A percentile compares a stretch with the other conserved stretches of the same genome.
These are phyloP conservation scores for Backusella sp. DNA, from an alignment of 192 early-diverging fungal genomes.

Conservation along the genomic window DNA sequence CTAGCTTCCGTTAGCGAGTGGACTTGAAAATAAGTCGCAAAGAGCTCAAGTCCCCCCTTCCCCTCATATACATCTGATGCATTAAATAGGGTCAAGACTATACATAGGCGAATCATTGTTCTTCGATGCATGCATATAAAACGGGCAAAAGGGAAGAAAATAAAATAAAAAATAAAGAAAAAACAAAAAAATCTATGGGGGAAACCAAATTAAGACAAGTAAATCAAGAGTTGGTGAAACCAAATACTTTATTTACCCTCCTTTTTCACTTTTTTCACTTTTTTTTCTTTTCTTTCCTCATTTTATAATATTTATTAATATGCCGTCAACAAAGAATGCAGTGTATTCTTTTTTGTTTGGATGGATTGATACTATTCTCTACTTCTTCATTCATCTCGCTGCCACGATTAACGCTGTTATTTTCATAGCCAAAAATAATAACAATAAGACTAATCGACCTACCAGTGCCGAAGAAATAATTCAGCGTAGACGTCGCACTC, in stretches of 20 bases:
- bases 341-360: background rate
- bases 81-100: background rate
- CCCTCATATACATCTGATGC: background rate
- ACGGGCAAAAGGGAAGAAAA: background rate
- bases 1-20: conserved; percentile 1
- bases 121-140: conserved; percentile 1
- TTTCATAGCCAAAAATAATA: background rate
- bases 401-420: conserved; percentile 12
- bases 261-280: background rate
- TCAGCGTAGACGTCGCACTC: background rate
- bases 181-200: background rate
- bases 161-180: background rate
- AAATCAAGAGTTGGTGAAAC: conserved; percentile 6
- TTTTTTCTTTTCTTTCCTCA: background rate
- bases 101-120: background rate
- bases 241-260: conserved; percentile 7
- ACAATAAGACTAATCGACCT: background rate
- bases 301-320: background rate
- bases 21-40: background rate
- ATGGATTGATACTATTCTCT: conserved; percentile 7
- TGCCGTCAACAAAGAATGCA: background rate
- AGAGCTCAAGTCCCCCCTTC: background rate
- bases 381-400: background rate
- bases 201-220: background rate
- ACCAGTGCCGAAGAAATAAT: background rate